These are phyloP conservation scores for Lasiodiplodia hormozganensis DNA, from an alignment of 2,329 filamentous ascomycete species.

Conservation along the genomic window DNA sequence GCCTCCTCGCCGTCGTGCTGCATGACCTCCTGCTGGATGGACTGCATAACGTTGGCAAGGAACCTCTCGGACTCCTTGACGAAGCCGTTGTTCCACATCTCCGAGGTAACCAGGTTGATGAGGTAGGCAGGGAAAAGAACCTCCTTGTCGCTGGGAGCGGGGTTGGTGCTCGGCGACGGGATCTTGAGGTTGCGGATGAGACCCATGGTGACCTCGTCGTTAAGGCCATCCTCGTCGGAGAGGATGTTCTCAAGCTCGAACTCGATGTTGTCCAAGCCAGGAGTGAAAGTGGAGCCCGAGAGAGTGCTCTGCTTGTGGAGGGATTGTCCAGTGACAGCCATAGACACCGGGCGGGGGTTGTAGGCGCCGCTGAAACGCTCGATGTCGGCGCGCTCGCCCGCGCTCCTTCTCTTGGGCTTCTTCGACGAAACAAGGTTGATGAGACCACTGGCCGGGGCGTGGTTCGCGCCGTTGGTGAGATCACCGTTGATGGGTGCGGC, in stretches of 20 bases:
- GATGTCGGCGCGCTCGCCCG: constrained; percentile 81
- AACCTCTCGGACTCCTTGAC: constrained; percentile 99
- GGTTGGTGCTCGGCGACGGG: constrained; percentile 82
- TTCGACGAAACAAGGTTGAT: constrained; percentile 98
- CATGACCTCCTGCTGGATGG: constrained; percentile 99
- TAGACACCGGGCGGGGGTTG: constrained; percentile 93
- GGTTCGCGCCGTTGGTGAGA: constrained; percentile 66
- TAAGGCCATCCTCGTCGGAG: constrained; percentile 92
- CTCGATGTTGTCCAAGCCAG: constrained; percentile 88
- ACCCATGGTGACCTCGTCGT: constrained; percentile 96
- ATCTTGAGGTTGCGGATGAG: constrained; percentile 97
- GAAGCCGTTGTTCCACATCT: constrained; percentile 99
- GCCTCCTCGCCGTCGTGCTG: constrained; percentile 97
- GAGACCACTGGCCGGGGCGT: constrained; percentile 70
- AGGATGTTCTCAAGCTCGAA: constrained; percentile 92
- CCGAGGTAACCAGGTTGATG: constrained; percentile 97
- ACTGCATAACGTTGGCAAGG: constrained; percentile 99
- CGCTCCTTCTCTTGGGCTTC: constrained; percentile 94
- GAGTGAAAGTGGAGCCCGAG: constrained; percentile 78
- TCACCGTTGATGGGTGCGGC: constrained; percentile 75
- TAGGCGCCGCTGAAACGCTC: constrained; percentile 92
- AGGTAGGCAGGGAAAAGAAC: constrained; percentile 98
- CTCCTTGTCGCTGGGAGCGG: constrained; percentile 95
- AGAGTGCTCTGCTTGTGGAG: constrained; percentile 70
- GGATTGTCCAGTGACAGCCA: constrained; percentile 75